Base-by-base conservation (phyloP, 495 filamentous ascomycete species). In the Endocarpon pusillum region DNA sequence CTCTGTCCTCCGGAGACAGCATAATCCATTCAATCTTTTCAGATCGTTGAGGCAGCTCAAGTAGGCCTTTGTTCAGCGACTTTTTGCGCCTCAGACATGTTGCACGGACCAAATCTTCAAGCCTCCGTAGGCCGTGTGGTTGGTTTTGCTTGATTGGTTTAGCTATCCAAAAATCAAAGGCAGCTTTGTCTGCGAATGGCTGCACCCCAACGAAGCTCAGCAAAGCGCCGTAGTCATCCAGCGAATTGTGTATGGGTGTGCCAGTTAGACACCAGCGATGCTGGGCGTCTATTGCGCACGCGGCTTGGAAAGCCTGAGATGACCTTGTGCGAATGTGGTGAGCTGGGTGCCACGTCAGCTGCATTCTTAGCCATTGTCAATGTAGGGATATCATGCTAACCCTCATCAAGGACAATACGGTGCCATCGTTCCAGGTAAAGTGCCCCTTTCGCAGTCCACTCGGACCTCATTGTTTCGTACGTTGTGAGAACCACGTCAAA, bases 61-160 rank as follows among this genome's bases (percentile, higher is more conserved):
- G 33, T 28, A 16, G 8, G 4, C 19, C 40, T n/a, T 19, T 19
- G 10, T 36, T 19, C 6, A 25, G 29, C 2, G 18, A 31, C 34
- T 49, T 49, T 19, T 42, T 51, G 15, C 50, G 32, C 30, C 50
- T 40, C 15, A 54, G 36, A 36, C 43, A 52, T 4, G 49, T 49
- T 10, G 41, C 46, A 8, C 19, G 21, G 15, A 54, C 40, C 19
- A 54, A 31, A 9, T 19, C 31, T 36, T 41, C 19, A 12, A 54
- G 35, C 26, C 23, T 42, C 10, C 36, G 20, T 9, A 54, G 12
- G 20, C 49, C 33, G 4, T 19, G 28, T 8, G 16, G 1, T 24
- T 38, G 7, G 24, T 41, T 37, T 32, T 42, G 3, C 15, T 36
- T 38, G 12, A 45, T 38, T 9, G 42, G 40, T 10, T 17, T 26